phyloP scores from a whole-genome alignment of 768 basidiomycete genomes.

The Tricholoma furcatifolium region DNA sequence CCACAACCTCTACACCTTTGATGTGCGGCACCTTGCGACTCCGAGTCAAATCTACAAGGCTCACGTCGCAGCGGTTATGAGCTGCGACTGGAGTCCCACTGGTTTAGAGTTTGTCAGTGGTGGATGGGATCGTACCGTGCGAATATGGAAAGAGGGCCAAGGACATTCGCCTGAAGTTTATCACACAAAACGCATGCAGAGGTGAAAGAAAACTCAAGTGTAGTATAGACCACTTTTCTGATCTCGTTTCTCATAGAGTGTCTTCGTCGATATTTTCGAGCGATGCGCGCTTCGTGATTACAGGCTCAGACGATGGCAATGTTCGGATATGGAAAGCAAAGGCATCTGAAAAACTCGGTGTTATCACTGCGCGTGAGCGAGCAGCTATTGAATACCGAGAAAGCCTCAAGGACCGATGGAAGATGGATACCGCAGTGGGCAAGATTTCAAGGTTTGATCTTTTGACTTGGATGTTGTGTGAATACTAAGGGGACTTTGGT shows the following conservation, averaged over 20 bases:
- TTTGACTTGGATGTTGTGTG: conserved; percentile 2
- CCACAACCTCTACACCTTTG: conserved; percentile 97
- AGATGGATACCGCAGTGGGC: conserved; percentile 76
- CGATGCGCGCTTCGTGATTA: conserved; percentile 87
- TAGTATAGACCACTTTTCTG: neutral
- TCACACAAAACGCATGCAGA: conserved; percentile 99
- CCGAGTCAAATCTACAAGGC: conserved; percentile 96
- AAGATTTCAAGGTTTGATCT: conserved; percentile 71
- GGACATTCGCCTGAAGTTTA: conserved; percentile 88
- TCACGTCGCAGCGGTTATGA: conserved; percentile 95
- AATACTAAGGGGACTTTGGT: conserved; percentile 4
- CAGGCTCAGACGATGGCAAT: conserved; percentile 94
- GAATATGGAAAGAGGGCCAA: conserved; percentile 88
- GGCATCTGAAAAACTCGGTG: conserved; percentile 88
- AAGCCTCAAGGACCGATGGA: conserved; percentile 86
- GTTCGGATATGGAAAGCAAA: conserved; percentile 95
- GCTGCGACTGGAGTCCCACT: conserved; percentile 96
- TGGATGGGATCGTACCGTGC: conserved; percentile 92
- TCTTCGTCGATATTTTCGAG: conserved; percentile 85
- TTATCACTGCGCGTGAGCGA: conserved; percentile 86
- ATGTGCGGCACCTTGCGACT: conserved; percentile 77
- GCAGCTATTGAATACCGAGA: conserved; percentile 92
- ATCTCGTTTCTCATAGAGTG: conserved; percentile 43
- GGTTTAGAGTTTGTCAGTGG: conserved; percentile 96
- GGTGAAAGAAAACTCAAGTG: conserved; percentile 42